Base-by-base conservation (phyloP, 768 basidiomycete species). In the Postia placenta region DNA sequence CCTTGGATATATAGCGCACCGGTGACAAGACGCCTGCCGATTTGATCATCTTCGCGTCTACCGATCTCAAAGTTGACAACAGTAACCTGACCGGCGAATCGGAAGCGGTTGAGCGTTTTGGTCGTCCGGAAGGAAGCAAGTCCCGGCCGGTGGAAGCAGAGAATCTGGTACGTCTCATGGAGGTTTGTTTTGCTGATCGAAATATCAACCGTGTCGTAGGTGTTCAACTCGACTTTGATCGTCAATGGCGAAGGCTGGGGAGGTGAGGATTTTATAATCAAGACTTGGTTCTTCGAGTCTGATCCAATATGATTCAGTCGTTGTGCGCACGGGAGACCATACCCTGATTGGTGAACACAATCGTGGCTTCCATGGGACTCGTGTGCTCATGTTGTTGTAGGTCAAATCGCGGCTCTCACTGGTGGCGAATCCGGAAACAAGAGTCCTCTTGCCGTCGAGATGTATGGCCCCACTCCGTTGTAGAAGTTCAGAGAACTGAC, bases 201-300 rank as follows among this genome's bases (percentile, higher is more conserved):
- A 7, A 42, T 52, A 2, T 27, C 48, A 9, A 55, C 42, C 45
- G n/a, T 47, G 42, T 24, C 26, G 2, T 39, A 84, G 81, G 73
- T 76, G n/a, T 85, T 84, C 65, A 84, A 84, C 56, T 83, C 81
- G 4, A 84, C 83, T 3, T 67, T 84, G 11, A 65, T 83, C 11
- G 79, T 85, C 50, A 84, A 83, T 56, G 83, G 83, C n/a, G 82
- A 85, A 69, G 83, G 67, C 50, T 84, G 79, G 76, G 82, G 82
- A 49, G 61, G 81, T 81, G 57, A 59, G 78, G 69, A 37, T 36
- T 20, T 19, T 23, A 26, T 43, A 4, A 22, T 22, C n/a, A n/a
- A n/a, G n/a, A n/a, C n/a, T n/a, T n/a, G n/a, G n/a, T n/a, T n/a
- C n/a, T n/a, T n/a, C n/a, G n/a, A n/a, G n/a, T n/a, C n/a, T n/a